These are phyloP conservation scores for Aspergillus proliferans DNA, from an alignment of 2,329 filamentous ascomycete species.

Conservation along the genomic window DNA sequence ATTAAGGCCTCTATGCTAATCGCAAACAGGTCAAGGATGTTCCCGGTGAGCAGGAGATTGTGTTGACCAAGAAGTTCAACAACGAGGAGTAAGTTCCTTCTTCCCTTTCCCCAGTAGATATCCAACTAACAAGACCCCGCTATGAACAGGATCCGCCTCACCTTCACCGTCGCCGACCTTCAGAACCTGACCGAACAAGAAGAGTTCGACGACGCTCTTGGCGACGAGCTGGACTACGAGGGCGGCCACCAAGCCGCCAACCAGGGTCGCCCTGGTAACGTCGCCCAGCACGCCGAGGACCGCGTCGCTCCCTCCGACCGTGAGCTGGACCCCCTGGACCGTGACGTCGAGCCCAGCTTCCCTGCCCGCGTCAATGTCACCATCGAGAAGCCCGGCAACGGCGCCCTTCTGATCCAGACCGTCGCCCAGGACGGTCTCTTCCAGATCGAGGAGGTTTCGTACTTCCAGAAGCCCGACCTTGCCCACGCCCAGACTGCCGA, in stretches of 20 bases:
- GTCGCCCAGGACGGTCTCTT: slow-evolving; percentile 79
- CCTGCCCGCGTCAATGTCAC: slow-evolving; percentile 80
- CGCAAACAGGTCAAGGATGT: slow-evolving; percentile 58
- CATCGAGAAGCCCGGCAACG: slow-evolving; percentile 79
- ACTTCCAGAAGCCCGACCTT: slow-evolving; percentile 71
- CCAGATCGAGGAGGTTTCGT: slow-evolving; percentile 83
- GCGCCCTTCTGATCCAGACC: slow-evolving; percentile 80
- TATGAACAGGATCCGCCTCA: slow-evolving; percentile 60
- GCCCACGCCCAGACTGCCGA: slow-evolving; percentile 72
- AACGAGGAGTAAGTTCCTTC: slow-evolving; percentile 68
- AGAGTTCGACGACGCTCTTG: slow-evolving; percentile 53
- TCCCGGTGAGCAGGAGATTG: slow-evolving; percentile 79
- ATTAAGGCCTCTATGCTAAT: not conserved
- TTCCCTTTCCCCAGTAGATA: not conserved
- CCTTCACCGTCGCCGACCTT: slow-evolving; percentile 79
- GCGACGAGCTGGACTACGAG: slow-evolving; percentile 53
- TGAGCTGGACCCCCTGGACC: slow-evolving; percentile 52
- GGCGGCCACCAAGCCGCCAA: slow-evolving; percentile 50
- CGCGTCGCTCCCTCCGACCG: slow-evolving; percentile 51
- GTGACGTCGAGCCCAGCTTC: slow-evolving; percentile 52
- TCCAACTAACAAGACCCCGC: not conserved
- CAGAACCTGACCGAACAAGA: slow-evolving; percentile 58
- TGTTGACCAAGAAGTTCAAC: slow-evolving; percentile 73
- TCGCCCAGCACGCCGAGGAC: slow-evolving; percentile 49
- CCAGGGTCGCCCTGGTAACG: slow-evolving; percentile 46